phyloP scores from a whole-genome alignment of 768 basidiomycete species.

The Naganishia vishniacii region DNA sequence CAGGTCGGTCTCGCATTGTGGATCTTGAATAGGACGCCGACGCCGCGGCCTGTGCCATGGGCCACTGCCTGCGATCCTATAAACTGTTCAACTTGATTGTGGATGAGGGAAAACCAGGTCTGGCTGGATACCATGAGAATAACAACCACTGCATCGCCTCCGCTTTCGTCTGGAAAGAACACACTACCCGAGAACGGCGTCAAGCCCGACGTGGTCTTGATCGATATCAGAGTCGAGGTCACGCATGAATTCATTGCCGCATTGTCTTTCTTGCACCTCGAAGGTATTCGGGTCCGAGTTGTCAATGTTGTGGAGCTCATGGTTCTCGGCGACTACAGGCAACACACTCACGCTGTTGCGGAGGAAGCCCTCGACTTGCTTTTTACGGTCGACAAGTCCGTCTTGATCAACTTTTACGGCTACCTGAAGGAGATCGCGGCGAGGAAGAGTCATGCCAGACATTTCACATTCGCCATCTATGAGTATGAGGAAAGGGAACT shows the following conservation, averaged over 20 bases:
- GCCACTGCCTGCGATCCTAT: slow-evolving; percentile 75
- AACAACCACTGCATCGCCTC: slow-evolving; percentile 74
- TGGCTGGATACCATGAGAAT: slow-evolving; percentile 71
- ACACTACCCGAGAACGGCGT: slow-evolving; percentile 63
- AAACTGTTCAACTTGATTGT: slow-evolving; percentile 65
- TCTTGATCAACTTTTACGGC: slow-evolving; percentile 77
- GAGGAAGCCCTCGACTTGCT: slow-evolving; percentile 38
- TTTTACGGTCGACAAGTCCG: slow-evolving; percentile 46
- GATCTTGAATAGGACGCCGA: slow-evolving; percentile 91
- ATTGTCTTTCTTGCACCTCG: slow-evolving; percentile 67
- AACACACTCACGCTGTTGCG: slow-evolving; percentile 48
- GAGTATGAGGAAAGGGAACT: slow-evolving; percentile 45
- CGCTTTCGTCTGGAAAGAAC: slow-evolving; percentile 78
- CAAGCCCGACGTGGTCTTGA: slow-evolving; percentile 59
- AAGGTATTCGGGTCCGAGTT: slow-evolving; percentile 68
- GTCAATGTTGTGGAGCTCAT: slow-evolving; percentile 87
- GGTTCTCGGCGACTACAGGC: slow-evolving; percentile 64
- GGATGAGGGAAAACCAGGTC: slow-evolving; percentile 71
- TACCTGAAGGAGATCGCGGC: slow-evolving; percentile 41
- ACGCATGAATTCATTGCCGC: slow-evolving; percentile 86
- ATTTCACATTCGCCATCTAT: slow-evolving; percentile 34
- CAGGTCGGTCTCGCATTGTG: too few relatives aligned
- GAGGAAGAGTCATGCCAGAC: slow-evolving; percentile 41
- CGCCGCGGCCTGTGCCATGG: slow-evolving; percentile 72
- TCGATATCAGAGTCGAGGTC: slow-evolving; percentile 77